Base-by-base conservation (phyloP, 768 basidiomycete species). In the Hydnum rufescens region DNA sequence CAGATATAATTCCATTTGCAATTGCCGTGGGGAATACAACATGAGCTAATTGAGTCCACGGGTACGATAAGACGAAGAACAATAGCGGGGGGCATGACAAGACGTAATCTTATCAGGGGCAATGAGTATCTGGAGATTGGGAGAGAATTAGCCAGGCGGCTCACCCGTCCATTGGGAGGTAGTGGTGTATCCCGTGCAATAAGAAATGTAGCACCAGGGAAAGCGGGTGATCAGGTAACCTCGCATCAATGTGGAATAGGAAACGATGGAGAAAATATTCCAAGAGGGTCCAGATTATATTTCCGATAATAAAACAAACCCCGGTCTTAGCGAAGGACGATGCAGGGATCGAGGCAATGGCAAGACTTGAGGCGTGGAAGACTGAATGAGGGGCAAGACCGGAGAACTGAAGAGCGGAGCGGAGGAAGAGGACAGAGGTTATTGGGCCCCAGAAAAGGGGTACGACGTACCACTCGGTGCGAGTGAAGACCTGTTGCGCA, bases 41-140 rank as follows among this genome's bases (percentile, higher is more conserved):
- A 63, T 97, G 76, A 1, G 77, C 90, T 51, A 99, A 77, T 51
- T 70, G 72, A 3, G 90, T 95, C 70, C 96, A 88, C 1, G 95
- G 95, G 31, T 72, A 70, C 53, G 85, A 80, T 18, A 99, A 73
- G 13, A 65, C 63, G 52, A 70, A 66, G 67, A 99, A 99, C 53
- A 97, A 63, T 2, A 72, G 60, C 2, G 95, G 95, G n/a, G 1
- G 95, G 95, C 95, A 99, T 99, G 60, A 97, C 95, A 32, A 99
- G 78, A 57, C 95, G 77, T 60, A 96, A 67, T 53, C 87, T 84
- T 43, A 55, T 3, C 16, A n/a, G n/a, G n/a, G 36, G 32, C 26
- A 16, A 13, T 13, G 44, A 55, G 34, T 46, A 1, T 47, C 13
- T 28, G 36, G 13, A 25, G 8, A 28, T 47, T 13, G 44, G 8